phyloP scores from a whole-genome alignment of 2,329 filamentous ascomycete species.

The Aureobasidium pullulans region DNA sequence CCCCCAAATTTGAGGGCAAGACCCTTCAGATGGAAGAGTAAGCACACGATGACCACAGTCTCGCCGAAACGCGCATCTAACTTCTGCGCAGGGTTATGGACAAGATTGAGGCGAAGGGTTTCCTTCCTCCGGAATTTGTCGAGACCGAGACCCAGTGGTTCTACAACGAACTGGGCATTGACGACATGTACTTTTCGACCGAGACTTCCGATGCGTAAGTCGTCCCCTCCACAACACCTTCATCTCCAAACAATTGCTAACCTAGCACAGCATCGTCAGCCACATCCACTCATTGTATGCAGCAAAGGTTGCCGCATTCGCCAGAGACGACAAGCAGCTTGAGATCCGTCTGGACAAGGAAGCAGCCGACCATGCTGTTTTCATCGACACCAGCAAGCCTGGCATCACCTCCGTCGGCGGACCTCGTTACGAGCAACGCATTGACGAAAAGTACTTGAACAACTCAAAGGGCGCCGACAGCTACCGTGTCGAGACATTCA shows the following conservation, averaged over 20 bases:
- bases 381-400: slow-evolving; percentile 94
- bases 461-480: slow-evolving; percentile 60
- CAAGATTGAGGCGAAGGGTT: slow-evolving; percentile 67
- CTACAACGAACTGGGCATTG: slow-evolving; percentile 94
- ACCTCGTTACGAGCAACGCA: slow-evolving; percentile 86
- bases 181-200: slow-evolving; percentile 96
- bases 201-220: slow-evolving; percentile 65
- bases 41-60: slow-evolving; percentile 23
- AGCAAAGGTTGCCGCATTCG: slow-evolving; percentile 89
- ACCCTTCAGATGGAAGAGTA: slow-evolving; percentile 79
- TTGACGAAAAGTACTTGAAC: slow-evolving; percentile 94
- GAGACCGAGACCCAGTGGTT: slow-evolving; percentile 90
- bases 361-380: slow-evolving; percentile 87
- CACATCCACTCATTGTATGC: slow-evolving; percentile 96
- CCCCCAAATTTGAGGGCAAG: slow-evolving; percentile 90
- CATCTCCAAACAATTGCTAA: slow-evolving; percentile 17
- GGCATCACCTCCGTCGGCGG: slow-evolving; percentile 69
- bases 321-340: slow-evolving; percentile 84
- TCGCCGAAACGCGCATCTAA: slow-evolving; percentile 19
- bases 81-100: slow-evolving; percentile 60
- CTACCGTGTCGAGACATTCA: slow-evolving; percentile 96
- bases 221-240: neutral
- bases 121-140: slow-evolving; percentile 77
- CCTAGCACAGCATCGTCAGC: slow-evolving; percentile 58
- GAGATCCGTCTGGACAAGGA: slow-evolving; percentile 97